These are phyloP conservation scores for Sarocladiaceae sp. DNA, from an alignment of 2,329 filamentous ascomycete species.

Conservation along the genomic window DNA sequence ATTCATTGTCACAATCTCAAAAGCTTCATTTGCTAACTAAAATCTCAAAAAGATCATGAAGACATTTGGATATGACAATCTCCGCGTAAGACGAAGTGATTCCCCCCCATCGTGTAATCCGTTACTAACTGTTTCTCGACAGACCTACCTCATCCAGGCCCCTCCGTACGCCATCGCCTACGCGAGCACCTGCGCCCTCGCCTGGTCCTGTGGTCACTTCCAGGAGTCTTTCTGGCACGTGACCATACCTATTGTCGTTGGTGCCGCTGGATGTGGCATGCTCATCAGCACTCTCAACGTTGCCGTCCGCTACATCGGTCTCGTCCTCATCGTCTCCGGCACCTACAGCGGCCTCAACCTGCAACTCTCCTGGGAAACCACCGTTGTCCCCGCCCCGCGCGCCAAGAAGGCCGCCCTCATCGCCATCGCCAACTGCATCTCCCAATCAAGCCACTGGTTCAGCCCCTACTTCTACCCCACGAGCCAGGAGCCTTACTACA, in stretches of 20 bases:
- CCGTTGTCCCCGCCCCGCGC: conserved; percentile 29
- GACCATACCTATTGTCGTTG: conserved; percentile 27
- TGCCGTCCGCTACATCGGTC: conserved; percentile 34
- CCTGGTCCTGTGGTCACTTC: conserved; percentile 27
- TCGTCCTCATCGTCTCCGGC: conserved; percentile 31
- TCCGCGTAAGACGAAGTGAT: too few species aligned
- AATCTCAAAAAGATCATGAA: conserved; percentile 17
- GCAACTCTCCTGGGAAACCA: conserved; percentile 33
- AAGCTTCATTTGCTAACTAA: conserved; percentile 2
- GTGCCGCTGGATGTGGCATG: conserved; percentile 32
- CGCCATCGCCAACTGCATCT: conserved; percentile 33
- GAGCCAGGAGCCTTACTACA: conserved; percentile 20
- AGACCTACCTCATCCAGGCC: conserved; percentile 33
- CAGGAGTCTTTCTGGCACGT: conserved; percentile 33
- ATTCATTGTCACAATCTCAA: neutral
- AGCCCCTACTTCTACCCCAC: conserved; percentile 29
- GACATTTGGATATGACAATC: conserved; percentile 18
- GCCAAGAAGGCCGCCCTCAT: conserved; percentile 33
- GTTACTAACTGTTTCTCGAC: conserved; percentile 17
- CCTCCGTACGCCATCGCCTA: conserved; percentile 35
- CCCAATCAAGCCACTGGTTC: conserved; percentile 31
- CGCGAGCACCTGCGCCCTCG: conserved; percentile 26
- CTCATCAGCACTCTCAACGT: conserved; percentile 31
- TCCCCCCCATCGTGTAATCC: too few species aligned
- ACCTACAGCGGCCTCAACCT: conserved; percentile 32